phyloP scores from a whole-genome alignment of 371 early-diverging fungal species.

The Dinochytrium kinnereticum region DNA sequence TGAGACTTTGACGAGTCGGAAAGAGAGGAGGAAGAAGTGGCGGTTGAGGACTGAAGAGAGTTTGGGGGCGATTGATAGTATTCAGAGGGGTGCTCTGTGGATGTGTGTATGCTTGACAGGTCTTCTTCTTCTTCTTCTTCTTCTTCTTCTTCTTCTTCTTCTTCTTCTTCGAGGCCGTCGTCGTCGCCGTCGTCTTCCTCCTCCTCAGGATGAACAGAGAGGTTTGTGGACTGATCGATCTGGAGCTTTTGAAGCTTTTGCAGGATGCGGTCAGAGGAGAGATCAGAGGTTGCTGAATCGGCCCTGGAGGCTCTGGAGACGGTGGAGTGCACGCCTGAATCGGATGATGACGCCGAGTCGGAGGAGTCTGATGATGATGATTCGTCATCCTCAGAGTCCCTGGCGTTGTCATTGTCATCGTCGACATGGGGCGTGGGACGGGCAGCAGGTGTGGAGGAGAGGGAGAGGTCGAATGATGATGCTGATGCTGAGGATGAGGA shows the following conservation, averaged over 20 bases:
- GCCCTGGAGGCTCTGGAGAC: background rate
- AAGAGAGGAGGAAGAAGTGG: background rate
- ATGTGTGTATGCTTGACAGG: background rate
- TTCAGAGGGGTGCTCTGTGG: background rate
- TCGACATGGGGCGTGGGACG: background rate
- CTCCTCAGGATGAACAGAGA: background rate
- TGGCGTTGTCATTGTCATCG: background rate
- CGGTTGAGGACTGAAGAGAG: background rate
- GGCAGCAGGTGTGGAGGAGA: background rate
- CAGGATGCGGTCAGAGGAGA: background rate
- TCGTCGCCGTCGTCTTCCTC: no score
- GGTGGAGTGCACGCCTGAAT: background rate
- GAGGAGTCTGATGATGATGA: background rate
- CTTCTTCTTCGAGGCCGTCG: no score
- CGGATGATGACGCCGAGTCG: background rate
- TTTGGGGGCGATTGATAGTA: slow-evolving; percentile 13
- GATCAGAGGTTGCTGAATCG: slow-evolving; percentile 2
- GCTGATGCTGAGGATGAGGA: slow-evolving; percentile 6
- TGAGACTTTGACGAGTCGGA: background rate
- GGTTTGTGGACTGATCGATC: background rate
- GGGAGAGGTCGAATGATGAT: background rate
- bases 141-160: background rate
- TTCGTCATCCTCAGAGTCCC: background rate
- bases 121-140: background rate
- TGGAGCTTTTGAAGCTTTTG: background rate